A percentile compares a stretch with the other conserved stretches of the same genome.
Conservation (phyloP, 768 basidiomycete species). For the Phaeolepiota aurea region DNA sequence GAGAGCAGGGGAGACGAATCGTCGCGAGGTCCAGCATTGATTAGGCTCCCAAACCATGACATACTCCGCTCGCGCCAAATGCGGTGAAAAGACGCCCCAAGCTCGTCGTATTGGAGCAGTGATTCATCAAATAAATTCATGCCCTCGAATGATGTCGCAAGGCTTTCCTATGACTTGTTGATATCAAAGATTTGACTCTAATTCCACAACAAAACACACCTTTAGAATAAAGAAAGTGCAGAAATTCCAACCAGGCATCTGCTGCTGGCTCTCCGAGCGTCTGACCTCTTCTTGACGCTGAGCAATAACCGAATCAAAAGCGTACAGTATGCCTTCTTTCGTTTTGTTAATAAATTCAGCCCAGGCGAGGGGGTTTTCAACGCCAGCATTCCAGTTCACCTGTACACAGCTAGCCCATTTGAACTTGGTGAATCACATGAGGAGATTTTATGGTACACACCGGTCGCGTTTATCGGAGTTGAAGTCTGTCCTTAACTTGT, state of each 20-base stretch:
- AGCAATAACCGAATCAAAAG: slow-evolving; percentile 73
- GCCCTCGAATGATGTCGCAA: slow-evolving; percentile 87
- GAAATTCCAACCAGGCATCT: slow-evolving; percentile 98
- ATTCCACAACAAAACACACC: slow-evolving; percentile 30
- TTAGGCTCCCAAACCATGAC: slow-evolving; percentile 88
- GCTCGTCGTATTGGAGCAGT: slow-evolving; percentile 80
- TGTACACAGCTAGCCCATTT: slow-evolving; percentile 60
- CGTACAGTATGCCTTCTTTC: slow-evolving; percentile 81
- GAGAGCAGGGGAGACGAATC: slow-evolving; percentile 81
- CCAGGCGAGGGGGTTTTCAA: slow-evolving; percentile 75
- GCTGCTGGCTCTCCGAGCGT: slow-evolving; percentile 80
- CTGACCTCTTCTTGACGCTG: slow-evolving; percentile 87
- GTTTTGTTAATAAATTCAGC: slow-evolving; percentile 81
- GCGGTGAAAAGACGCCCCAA: slow-evolving; percentile 77
- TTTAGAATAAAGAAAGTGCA: slow-evolving; percentile 95
- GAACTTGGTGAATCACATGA: slow-evolving; percentile 4
- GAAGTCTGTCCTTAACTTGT: slow-evolving; percentile 89
- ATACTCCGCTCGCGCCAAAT: slow-evolving; percentile 73
- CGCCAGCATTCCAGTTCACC: slow-evolving; percentile 64
- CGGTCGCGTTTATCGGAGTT: slow-evolving; percentile 84
- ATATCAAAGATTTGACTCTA: slow-evolving; percentile 9
- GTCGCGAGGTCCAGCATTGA: slow-evolving; percentile 60
- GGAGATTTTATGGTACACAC: slow-evolving; percentile 32
- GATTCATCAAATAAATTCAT: slow-evolving; percentile 89
- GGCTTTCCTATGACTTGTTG: slow-evolving; percentile 63